Percentiles rank a stretch among this genome's conserved stretches.
Conservation (phyloP, 1,284 basidiomycete species). For the Boletellus deceptivus region DNA sequence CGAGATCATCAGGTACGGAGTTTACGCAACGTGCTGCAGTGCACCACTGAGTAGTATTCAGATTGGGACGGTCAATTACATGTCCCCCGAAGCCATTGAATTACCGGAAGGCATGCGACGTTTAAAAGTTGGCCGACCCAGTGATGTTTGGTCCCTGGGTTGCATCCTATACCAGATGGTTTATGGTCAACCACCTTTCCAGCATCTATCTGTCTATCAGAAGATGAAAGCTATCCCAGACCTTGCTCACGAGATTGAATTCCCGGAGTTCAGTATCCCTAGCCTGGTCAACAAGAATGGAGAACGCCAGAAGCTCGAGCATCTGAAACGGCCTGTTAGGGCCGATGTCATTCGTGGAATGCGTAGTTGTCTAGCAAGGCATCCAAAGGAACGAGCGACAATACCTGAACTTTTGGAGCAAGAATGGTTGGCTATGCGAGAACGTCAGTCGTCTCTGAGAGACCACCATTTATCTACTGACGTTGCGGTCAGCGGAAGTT, state of each 20-base stretch:
- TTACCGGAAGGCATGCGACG: slow-evolving; percentile 73
- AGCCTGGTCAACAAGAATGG: slow-evolving; percentile 41
- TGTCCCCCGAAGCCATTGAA: slow-evolving; percentile 93
- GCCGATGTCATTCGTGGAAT: slow-evolving; percentile 71
- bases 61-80: slow-evolving; percentile 94
- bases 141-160: slow-evolving; percentile 96
- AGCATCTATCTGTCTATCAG: slow-evolving; percentile 76
- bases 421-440: slow-evolving; percentile 63
- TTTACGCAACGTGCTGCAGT: background rate
- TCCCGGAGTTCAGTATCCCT: slow-evolving; percentile 54
- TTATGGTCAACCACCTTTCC: slow-evolving; percentile 92
- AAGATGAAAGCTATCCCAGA: slow-evolving; percentile 91
- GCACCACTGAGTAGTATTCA: slow-evolving; percentile 30
- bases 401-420: slow-evolving; percentile 74
- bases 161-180: slow-evolving; percentile 99
- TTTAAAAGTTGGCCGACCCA: slow-evolving; percentile 81
- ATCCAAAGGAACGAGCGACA: slow-evolving; percentile 75
- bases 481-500: slow-evolving; percentile 18
- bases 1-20: slow-evolving; percentile 80
- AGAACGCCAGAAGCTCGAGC: slow-evolving; percentile 51
- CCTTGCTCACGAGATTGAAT: slow-evolving; percentile 67
- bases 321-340: slow-evolving; percentile 64
- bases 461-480: slow-evolving; percentile 19
- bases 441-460: slow-evolving; percentile 36
- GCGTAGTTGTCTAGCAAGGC: slow-evolving; percentile 69